Evolutionary conservation across 345 rosid genomes (phyloP), one percentile per base, ranked within the genome.

Genomic region (Viola odorata): DNA sequence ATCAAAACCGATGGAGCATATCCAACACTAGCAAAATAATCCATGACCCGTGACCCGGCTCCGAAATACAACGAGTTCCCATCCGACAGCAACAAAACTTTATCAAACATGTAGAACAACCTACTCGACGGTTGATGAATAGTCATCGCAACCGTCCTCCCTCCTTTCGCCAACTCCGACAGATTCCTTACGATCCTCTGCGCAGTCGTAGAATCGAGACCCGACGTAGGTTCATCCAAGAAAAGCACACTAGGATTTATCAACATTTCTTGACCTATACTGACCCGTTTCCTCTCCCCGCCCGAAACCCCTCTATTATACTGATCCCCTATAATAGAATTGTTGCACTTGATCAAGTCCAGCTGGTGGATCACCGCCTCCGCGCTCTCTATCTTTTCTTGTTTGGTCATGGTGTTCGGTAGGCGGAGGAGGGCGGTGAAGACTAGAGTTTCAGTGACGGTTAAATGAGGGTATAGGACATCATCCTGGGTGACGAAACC

Each of bases 401-500:
- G 48, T 50, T 69, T 70, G 17, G 69, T 71, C 10, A 69, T 53
- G 10, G 23, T 70, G 50, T 74, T 77, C 9, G 73, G 70, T 5
- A 71, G 32, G 15, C 42, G 45, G 8, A 74, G 75, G 39, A 79
- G 69, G 53, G 81, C 85, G 2, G 81, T 77, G 77, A 71, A 85
- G 40, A 72, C 76, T 7, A 85, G 67, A 13, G 91, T 82, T 68
- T 85, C 91, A 2, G 72, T 61, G 3, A 85, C 87, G 0, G 87
- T 85, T 44, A 85, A 65, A 62, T 85, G 64, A 48, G 85, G 81
- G 40, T 80, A 78, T 15, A 85, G 74, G 50, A 80, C 82, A 53
- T 85, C 85, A 6, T 85, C 82, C 64, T 85, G 90, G 45, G 90
- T 78, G 47, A 85, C 90, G 32, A 85, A 85, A 14, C 85, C 90